Percentiles rank a stretch among this genome's conserved stretches.
Evolutionary conservation across 257 asterid genomes (phyloP).

Genomic region (Jacaranda copaia): DNA sequence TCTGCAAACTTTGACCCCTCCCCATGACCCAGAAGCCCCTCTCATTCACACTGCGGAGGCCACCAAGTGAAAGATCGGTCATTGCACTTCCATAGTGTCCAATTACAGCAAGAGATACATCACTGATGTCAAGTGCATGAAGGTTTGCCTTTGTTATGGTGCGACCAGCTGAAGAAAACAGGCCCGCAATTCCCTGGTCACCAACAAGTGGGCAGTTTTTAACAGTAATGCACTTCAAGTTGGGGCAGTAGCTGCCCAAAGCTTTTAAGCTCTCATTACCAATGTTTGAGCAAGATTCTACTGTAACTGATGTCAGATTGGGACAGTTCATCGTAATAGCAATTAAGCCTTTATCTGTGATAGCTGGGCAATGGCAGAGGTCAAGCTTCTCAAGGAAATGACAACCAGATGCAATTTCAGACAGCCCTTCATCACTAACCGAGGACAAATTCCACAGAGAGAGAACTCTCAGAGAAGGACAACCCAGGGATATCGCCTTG

Average conservation of each 20-base stretch:
- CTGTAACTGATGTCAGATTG: slow-evolving; percentile 60
- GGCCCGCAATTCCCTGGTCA: slow-evolving; percentile 75
- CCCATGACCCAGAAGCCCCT: slow-evolving; percentile 99
- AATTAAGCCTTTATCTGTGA: slow-evolving; percentile 70
- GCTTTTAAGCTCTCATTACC: slow-evolving; percentile 78
- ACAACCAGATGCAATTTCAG: slow-evolving; percentile 76
- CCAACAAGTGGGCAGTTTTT: slow-evolving; percentile 75
- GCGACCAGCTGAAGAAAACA: slow-evolving; percentile 75
- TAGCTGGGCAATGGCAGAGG: slow-evolving; percentile 69
- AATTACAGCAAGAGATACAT: slow-evolving; percentile 85
- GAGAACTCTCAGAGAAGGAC: slow-evolving; percentile 75
- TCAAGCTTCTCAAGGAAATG: slow-evolving; percentile 83
- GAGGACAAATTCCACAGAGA: slow-evolving; percentile 84
- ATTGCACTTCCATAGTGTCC: slow-evolving; percentile 81
- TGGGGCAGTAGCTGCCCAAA: slow-evolving; percentile 64
- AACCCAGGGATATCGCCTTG: slow-evolving; percentile 78
- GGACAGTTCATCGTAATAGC: slow-evolving; percentile 79
- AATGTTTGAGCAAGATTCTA: slow-evolving; percentile 84
- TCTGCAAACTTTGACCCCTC: slow-evolving; percentile 71
- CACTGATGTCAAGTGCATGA: slow-evolving; percentile 66
- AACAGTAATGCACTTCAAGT: slow-evolving; percentile 59
- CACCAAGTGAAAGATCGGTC: slow-evolving; percentile 59
- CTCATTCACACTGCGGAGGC: slow-evolving; percentile 77
- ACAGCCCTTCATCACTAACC: slow-evolving; percentile 74
- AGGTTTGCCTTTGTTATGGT: slow-evolving; percentile 64